Conservation (phyloP, 352 stramenopile genomes). For the Phytophthora idaei region DNA sequence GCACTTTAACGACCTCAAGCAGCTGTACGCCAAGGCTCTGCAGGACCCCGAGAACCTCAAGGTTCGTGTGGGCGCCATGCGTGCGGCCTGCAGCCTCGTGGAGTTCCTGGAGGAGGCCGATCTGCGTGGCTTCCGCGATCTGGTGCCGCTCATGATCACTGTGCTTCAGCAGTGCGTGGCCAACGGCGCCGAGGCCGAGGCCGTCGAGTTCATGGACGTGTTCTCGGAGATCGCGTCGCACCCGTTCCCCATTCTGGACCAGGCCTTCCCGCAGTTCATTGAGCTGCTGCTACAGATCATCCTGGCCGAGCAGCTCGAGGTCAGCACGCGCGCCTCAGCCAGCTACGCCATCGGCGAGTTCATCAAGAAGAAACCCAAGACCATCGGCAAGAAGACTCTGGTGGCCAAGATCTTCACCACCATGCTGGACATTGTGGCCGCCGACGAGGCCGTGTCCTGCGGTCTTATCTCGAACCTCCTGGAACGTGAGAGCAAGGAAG, state of each 20-base stretch:
- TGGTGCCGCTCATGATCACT: constrained; percentile 86
- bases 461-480: constrained; percentile 86
- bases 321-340: constrained; percentile 79
- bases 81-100: constrained; percentile 75
- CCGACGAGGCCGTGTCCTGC: constrained; percentile 79
- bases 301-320: constrained; percentile 73
- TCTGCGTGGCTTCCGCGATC: constrained; percentile 68
- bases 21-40: constrained; percentile 68
- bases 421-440: constrained; percentile 86
- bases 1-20: constrained; percentile 85
- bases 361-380: constrained; percentile 91
- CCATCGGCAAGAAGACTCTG: constrained; percentile 85
- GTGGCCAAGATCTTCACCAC: constrained; percentile 86
- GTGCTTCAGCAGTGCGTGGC: constrained; percentile 86
- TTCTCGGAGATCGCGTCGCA: constrained; percentile 87
- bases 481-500: constrained; percentile 62
- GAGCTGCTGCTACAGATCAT: constrained; percentile 87
- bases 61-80: constrained; percentile 84
- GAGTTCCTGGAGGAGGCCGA: constrained; percentile 85
- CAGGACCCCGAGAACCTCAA: constrained; percentile 85
- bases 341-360: constrained; percentile 86
- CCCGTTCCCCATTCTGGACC: constrained; percentile 85
- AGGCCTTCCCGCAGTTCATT: constrained; percentile 81
- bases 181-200: constrained; percentile 75
- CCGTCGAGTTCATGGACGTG: constrained; percentile 88